Evolutionary conservation across 257 asterid species (phyloP).

Genomic region (Solanum arcanum): DNA sequence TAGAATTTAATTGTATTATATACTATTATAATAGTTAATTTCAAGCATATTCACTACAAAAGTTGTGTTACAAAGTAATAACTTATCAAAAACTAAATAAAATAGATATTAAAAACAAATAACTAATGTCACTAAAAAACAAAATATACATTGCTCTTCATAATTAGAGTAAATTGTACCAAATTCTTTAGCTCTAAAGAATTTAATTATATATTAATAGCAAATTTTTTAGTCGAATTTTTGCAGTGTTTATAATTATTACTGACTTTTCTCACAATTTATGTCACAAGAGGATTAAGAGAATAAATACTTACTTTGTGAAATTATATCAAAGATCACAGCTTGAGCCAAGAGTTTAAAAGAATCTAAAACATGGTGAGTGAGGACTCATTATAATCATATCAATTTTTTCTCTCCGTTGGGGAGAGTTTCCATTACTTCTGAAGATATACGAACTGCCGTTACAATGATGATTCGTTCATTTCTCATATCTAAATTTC

Average conservation of each 20-base stretch:
- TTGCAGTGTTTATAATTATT: neutral
- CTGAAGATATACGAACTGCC: neutral
- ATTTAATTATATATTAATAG: neutral
- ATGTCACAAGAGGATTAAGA: neutral
- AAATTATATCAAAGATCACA: neutral
- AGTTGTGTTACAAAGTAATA: neutral
- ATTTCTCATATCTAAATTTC: neutral
- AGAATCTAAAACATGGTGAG: neutral
- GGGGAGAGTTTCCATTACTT: neutral
- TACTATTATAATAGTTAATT: neutral
- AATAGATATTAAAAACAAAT: neutral
- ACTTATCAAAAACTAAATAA: neutral
- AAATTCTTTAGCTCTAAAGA: neutral
- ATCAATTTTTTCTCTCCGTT: neutral
- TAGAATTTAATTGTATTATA: neutral
- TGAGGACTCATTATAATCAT: neutral
- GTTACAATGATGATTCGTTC: neutral
- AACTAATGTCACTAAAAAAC: neutral
- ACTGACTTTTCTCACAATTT: neutral
- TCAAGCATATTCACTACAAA: neutral
- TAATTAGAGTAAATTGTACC: neutral
- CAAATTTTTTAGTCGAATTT: neutral
- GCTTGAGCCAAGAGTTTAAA: neutral
- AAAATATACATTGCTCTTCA: neutral
- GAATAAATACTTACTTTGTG: neutral